Percentiles rank a stretch among this genome's conserved stretches.
These are phyloP conservation scores for Penicillium fuscoglaucum DNA, from an alignment of 2,329 filamentous ascomycete genomes.

Conservation along the genomic window DNA sequence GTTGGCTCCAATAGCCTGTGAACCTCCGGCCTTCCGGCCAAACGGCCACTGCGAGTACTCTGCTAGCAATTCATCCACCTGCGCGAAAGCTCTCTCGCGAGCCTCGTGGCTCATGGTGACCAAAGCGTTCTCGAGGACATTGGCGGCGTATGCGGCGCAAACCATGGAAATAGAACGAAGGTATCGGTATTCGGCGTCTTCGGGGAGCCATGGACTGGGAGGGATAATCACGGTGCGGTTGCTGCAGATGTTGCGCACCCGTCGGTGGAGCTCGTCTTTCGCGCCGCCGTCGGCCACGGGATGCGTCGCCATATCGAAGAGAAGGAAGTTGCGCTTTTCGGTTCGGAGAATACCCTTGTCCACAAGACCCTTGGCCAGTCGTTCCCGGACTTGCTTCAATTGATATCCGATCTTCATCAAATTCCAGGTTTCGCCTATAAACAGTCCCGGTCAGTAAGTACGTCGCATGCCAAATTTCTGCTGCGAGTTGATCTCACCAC, in stretches of 20 bases:
- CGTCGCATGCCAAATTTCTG: neutral
- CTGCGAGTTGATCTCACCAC: slow-evolving; percentile 62
- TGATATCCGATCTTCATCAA: slow-evolving; percentile 99
- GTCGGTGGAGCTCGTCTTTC: slow-evolving; percentile 93
- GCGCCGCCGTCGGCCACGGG: slow-evolving; percentile 93
- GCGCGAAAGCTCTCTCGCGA: slow-evolving; percentile 88
- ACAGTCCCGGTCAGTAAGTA: slow-evolving; percentile 18
- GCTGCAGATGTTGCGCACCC: slow-evolving; percentile 88
- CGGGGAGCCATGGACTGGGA: slow-evolving; percentile 82
- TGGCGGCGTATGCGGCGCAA: slow-evolving; percentile 95
- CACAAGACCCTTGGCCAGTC: slow-evolving; percentile 92
- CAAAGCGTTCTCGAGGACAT: slow-evolving; percentile 96
- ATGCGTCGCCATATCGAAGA: slow-evolving; percentile 99
- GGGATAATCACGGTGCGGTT: slow-evolving; percentile 91
- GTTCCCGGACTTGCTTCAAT: slow-evolving; percentile 97
- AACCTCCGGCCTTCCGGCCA: slow-evolving; percentile 72
- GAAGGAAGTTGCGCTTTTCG: slow-evolving; percentile 98
- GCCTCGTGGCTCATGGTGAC: slow-evolving; percentile 91
- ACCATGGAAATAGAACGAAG: slow-evolving; percentile 92
- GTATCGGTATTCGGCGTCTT: slow-evolving; percentile 92
- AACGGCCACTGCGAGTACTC: slow-evolving; percentile 99
- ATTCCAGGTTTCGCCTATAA: slow-evolving; percentile 94
- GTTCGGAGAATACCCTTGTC: slow-evolving; percentile 98
- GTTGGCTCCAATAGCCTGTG: slow-evolving; percentile 87
- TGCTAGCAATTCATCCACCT: slow-evolving; percentile 91